phyloP scores from a whole-genome alignment of 2,329 filamentous ascomycete genomes.

The Clarireedia sp. region DNA sequence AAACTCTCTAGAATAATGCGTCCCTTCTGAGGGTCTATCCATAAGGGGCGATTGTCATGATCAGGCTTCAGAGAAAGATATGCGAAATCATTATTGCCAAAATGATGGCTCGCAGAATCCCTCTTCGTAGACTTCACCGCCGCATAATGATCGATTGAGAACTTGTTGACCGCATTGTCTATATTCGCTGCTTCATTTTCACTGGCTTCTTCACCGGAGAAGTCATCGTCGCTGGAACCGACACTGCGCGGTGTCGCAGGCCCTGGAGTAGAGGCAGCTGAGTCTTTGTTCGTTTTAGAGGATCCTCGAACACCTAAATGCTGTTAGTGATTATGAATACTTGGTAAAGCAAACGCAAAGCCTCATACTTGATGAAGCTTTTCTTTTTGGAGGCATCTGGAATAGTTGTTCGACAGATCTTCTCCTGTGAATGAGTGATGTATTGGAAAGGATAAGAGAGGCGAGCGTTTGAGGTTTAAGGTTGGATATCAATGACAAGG shows the following conservation, averaged over 20 bases:
- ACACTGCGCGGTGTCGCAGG: slow-evolving; percentile 51
- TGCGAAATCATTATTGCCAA: slow-evolving; percentile 56
- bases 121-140: slow-evolving; percentile 13
- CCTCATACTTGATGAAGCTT: slow-evolving; percentile 47
- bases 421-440: slow-evolving; percentile 7
- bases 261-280: slow-evolving; percentile 52
- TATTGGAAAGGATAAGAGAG: slow-evolving; percentile 1
- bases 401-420: slow-evolving; percentile 17
- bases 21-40: slow-evolving; percentile 83
- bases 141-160: slow-evolving; percentile 35
- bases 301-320: slow-evolving; percentile 37
- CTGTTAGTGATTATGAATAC: slow-evolving; percentile 29
- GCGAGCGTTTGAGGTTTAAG: slow-evolving; percentile 2
- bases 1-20: slow-evolving; percentile 93
- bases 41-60: slow-evolving; percentile 81
- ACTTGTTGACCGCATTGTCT: slow-evolving; percentile 52
- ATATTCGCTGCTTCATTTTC: slow-evolving; percentile 46
- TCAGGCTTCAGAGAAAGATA: slow-evolving; percentile 78
- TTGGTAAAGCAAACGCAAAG: slow-evolving; percentile 20
- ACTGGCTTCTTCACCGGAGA: slow-evolving; percentile 33
- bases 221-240: slow-evolving; percentile 44
- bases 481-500: slow-evolving; percentile 7
- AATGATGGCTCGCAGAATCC: slow-evolving; percentile 30
- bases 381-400: slow-evolving; percentile 64
- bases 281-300: slow-evolving; percentile 48